Base-by-base conservation (phyloP, 1,284 basidiomycete species). In the Ceratobasidium sp. region DNA sequence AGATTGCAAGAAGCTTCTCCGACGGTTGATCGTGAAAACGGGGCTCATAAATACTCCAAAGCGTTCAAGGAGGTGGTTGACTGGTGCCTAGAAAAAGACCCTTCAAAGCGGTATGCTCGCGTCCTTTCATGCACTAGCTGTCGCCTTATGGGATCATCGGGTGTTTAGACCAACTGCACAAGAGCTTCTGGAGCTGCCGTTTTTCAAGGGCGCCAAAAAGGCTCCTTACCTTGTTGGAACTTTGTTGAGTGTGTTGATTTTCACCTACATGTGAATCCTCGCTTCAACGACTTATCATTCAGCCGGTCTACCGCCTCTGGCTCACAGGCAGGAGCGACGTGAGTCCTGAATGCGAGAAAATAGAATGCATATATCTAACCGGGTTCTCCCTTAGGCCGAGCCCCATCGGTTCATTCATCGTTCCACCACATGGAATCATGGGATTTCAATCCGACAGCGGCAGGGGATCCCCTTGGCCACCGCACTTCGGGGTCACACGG, bases 71-170 rank as follows among this genome's bases (percentile, higher is more conserved):
- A 95, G 74, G 86, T 95, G 68, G 86, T 96, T 4, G 89, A 91
- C 61, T 86, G 86, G n/a, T 96, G 94, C 81, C 85, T 96, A 54
- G 85, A 86, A 68, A 96, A 96, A 81, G 92, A 96, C 79, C 93
- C 95, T 2, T 84, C 87, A 14, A 87, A 88, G 80, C 86, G 94
- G 87, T 88, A 76, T 22, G 74, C 37, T 54, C 74, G 41, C 61
- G n/a, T 14, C 58, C 37, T 16, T 37, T 19, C 22, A 19, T 54
- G 24, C 43, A 59, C 62, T 61, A 61, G 24, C 58, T 76, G 27
- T 29, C 49, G 8, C 58, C 34, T 49, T 34, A 64, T 16, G 22
- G 56, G 16, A 9, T 6, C 48, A 31, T 16, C n/a, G 16, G n/a
- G 39, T 64, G 19, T 8, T 37, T 75, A 91, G 91, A 24, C 94